Evolutionary conservation across 2,329 filamentous ascomycete genomes (phyloP), one percentile per base, ranked within the genome.

Genomic region (Fusarium sp.): DNA sequence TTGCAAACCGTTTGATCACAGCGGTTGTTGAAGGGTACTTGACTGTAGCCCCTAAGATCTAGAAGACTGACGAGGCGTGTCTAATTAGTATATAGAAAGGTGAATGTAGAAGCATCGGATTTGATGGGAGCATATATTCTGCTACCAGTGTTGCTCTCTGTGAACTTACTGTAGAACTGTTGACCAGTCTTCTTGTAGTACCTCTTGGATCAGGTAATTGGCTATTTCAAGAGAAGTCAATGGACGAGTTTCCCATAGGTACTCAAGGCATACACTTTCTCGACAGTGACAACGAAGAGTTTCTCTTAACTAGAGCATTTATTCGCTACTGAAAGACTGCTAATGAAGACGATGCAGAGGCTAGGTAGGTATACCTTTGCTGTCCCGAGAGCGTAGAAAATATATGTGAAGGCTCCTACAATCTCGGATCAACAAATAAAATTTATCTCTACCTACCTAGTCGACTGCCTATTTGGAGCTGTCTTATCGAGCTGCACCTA

Each of bases 1-100:
- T 99, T 86, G 96, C 96, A 18, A 92, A 98, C 80, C 92, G 95
- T 78, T 81, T 98, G 77, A 90, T 99, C 74, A 86, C 85, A 55
- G 93, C 94, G 2, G 94, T 97, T 16, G 88, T 91, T 1, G 89
- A 90, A 53, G 94, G 94, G 0, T 96, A 92, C 78, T 82, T 92
- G 64, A 85, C 84, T 14, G 84, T 83, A 4, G 81, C 70, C 6
- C 74, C 86, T 64, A 91, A 88, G 79, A 87, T 87, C 12, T 88
- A 75, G 60, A n/a, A 8, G 5, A 24, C 34, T 29, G 49, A 40
- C 24, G 43, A 45, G 40, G 30, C 22, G 24, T 18, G 24, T 12
- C 9, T 32, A 40, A 7, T 38, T 22, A 49, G 12, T 47, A 30
- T 51, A 59, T 50, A 53, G 29, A 44, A 42, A 34, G 20, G 11